These are phyloP conservation scores for Mucor velutinosus DNA, from an alignment of 371 early-diverging fungal species.

Conservation along the genomic window DNA sequence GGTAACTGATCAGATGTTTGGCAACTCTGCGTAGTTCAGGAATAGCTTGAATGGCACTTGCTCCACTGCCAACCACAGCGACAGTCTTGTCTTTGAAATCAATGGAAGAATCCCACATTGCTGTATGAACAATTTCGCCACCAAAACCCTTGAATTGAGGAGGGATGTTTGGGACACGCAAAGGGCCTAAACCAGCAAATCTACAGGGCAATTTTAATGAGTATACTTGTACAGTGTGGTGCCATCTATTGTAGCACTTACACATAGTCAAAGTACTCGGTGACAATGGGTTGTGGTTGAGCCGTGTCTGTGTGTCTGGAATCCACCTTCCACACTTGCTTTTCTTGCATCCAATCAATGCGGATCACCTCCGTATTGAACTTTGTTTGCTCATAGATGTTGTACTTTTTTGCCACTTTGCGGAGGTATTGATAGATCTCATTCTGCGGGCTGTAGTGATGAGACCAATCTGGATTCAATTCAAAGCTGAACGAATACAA, in stretches of 20 bases:
- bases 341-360: conserved; percentile 1
- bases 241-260: conserved; percentile 10
- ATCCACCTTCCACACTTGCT: conserved; percentile 45
- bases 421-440: conserved; percentile 60
- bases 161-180: conserved; percentile 57
- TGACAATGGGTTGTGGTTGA: conserved; percentile 4
- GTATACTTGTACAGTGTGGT: no score
- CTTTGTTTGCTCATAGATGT: conserved; percentile 48
- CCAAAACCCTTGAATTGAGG: conserved; percentile 49
- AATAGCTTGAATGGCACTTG: conserved; percentile 56
- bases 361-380: conserved; percentile 52
- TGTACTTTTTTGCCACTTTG: conserved; percentile 47
- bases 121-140: conserved; percentile 53
- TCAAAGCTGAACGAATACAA: conserved; percentile 56
- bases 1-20: conserved; percentile 46
- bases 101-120: conserved; percentile 49
- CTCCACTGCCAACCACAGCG: conserved; percentile 59
- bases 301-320: conserved; percentile 38
- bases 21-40: conserved; percentile 47
- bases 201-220: background rate
- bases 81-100: conserved; percentile 55
- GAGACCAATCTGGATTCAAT: conserved; percentile 55
- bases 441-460: conserved; percentile 38
- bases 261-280: conserved; percentile 31
- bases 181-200: conserved; percentile 34